Base-by-base conservation (phyloP, 345 rosid species). In the Alliaria petiolata region DNA sequence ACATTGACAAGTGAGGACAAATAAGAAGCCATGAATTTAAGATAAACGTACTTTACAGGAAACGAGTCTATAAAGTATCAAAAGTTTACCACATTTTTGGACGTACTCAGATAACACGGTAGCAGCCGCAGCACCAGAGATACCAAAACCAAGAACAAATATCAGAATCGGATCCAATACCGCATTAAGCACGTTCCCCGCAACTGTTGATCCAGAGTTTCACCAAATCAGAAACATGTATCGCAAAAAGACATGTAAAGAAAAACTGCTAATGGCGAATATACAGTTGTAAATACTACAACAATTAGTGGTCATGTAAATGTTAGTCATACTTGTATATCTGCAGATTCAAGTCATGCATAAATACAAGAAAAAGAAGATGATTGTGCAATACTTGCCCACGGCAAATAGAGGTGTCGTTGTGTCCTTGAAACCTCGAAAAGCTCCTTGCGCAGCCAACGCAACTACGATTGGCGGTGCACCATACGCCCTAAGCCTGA, bases 21-120 rank as follows among this genome's bases (percentile, higher is more conserved):
- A 36, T 38, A 58, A 77, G 30, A 68, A 52, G 46, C 39, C 36
- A 49, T 14, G 15, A 54, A 54, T n/a, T n/a, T n/a, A 45, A 70
- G 68, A n/a, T n/a, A 36, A 66, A 77, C 69, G 2, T 13, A 26
- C n/a, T 43, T 22, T 53, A 52, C 6, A 26, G 19, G 31, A 35
- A 10, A 46, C 65, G 2, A 46, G 54, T 36, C 22, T 22, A 30
- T 12, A 22, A n/a, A 69, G 65, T 36, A 69, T 45, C 38, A 60
- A n/a, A 53, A 28, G 3, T 86, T 89, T 89, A 90, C 92, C 92
- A 83, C 84, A 89, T 64, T 75, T 71, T 40, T 67, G 78, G 79
- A 91, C 97, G 17, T 93, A 93, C 97, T 93, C 98, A 84, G 98
- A 91, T 71, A 85, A 89, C 87, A 93, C 96, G 3, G 96, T 87